Conservation (phyloP, 768 basidiomycete genomes). For the Mycena vitilis region DNA sequence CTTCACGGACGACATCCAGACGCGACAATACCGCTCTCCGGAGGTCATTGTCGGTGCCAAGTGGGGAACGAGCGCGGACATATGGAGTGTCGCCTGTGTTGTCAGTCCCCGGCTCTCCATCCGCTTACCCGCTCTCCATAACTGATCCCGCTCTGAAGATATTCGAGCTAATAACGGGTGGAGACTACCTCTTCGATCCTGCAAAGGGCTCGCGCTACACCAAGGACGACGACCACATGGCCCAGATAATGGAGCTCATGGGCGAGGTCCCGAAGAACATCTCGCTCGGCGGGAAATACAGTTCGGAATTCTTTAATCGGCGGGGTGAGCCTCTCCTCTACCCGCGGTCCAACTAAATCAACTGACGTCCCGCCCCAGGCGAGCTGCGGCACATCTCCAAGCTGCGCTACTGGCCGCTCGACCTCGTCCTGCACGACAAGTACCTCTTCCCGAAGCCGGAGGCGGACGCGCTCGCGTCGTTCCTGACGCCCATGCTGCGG, state of each 20-base stretch:
- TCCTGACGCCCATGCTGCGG: constrained; percentile 91
- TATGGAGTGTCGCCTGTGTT: constrained; percentile 97
- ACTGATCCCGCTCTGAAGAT: constrained; percentile 52
- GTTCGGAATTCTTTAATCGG: constrained; percentile 95
- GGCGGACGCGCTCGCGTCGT: constrained; percentile 82
- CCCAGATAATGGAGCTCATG: constrained; percentile 96
- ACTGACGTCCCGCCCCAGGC: constrained; percentile 44
- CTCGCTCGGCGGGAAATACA: constrained; percentile 93
- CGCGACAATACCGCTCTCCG: constrained; percentile 95
- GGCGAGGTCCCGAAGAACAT: constrained; percentile 89
- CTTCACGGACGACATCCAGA: constrained; percentile 99
- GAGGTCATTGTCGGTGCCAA: constrained; percentile 97
- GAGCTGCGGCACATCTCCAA: constrained; percentile 96
- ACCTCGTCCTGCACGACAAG: constrained; percentile 89
- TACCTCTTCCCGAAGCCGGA: constrained; percentile 90
- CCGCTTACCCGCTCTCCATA: neutral
- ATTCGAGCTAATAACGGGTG: constrained; percentile 95
- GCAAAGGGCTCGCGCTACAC: constrained; percentile 94
- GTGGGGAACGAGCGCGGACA: constrained; percentile 95
- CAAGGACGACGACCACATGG: constrained; percentile 97
- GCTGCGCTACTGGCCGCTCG: constrained; percentile 91
- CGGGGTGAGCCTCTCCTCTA: constrained; percentile 68
- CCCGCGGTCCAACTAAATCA: no score
- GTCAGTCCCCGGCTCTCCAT: constrained; percentile 59
- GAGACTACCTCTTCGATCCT: constrained; percentile 98